Conservation (phyloP, 2,329 filamentous ascomycete genomes). For the Cladosporium colombiae region DNA sequence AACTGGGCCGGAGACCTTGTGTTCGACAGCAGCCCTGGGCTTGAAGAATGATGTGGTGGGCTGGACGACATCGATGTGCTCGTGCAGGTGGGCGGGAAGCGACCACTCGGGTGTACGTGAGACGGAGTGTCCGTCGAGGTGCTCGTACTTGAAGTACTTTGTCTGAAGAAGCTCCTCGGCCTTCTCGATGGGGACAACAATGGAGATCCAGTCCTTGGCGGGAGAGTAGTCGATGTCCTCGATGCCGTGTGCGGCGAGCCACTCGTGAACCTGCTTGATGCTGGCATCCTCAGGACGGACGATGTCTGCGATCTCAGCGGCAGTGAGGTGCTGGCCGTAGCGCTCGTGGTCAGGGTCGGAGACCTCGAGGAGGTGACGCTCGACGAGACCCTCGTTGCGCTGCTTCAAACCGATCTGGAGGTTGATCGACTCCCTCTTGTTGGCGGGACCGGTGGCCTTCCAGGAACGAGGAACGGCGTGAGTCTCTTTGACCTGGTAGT, state of each 20-base stretch:
- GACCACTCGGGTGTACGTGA: slow-evolving; percentile 60
- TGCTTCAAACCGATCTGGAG: slow-evolving; percentile 63
- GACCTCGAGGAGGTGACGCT: slow-evolving; percentile 57
- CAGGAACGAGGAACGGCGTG: slow-evolving; percentile 56
- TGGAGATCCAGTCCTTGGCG: slow-evolving; percentile 60
- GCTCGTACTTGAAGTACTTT: slow-evolving; percentile 55
- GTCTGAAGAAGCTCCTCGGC: slow-evolving; percentile 57
- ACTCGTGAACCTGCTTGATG: slow-evolving; percentile 55
- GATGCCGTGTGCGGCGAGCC: slow-evolving; percentile 58
- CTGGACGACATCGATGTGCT: slow-evolving; percentile 61
- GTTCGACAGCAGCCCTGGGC: slow-evolving; percentile 26
- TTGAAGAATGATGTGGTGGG: slow-evolving; percentile 63
- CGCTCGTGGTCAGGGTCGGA: slow-evolving; percentile 56
- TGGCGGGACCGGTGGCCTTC: slow-evolving; percentile 50
- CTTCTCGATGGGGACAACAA: slow-evolving; percentile 53
- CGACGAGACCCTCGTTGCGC: slow-evolving; percentile 56
- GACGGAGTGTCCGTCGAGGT: slow-evolving; percentile 53
- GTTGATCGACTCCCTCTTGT: slow-evolving; percentile 49
- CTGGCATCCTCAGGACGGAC: slow-evolving; percentile 56
- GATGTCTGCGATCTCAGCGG: slow-evolving; percentile 54
- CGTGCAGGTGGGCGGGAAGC: slow-evolving; percentile 58
- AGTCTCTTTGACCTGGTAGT: slow-evolving; percentile 57
- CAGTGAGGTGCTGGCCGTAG: slow-evolving; percentile 55
- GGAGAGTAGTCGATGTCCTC: slow-evolving; percentile 49
- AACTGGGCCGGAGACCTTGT: slow-evolving; percentile 28